These are phyloP conservation scores for Aspergillus hortae DNA, from an alignment of 2,329 filamentous ascomycete genomes.

Conservation along the genomic window DNA sequence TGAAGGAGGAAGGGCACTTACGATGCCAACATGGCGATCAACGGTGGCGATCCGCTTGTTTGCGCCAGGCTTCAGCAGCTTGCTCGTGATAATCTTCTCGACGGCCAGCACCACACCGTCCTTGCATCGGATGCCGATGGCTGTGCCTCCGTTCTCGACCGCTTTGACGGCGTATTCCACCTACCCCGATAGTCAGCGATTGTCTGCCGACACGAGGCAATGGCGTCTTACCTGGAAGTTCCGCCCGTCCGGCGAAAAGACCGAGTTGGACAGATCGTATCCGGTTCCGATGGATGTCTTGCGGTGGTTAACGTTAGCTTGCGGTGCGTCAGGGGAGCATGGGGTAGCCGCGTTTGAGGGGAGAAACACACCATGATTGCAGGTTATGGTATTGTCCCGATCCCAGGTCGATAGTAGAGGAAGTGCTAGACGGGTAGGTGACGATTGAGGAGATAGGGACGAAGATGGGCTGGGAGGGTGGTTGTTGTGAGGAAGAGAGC, in stretches of 20 bases:
- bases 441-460: not conserved
- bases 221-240: slow-evolving; percentile 77
- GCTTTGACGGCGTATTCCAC: slow-evolving; percentile 98
- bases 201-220: not conserved
- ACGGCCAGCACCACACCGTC: slow-evolving; percentile 94
- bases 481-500: not conserved
- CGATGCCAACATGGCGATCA: slow-evolving; percentile 88
- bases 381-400: not conserved
- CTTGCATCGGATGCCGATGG: slow-evolving; percentile 93
- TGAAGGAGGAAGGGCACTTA: slow-evolving; percentile 49
- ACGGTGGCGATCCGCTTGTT: slow-evolving; percentile 97
- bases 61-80: slow-evolving; percentile 87
- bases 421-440: not conserved
- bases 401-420: not conserved
- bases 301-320: not conserved
- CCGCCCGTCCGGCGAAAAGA: slow-evolving; percentile 97
- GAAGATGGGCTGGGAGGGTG: not conserved
- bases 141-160: slow-evolving; percentile 95
- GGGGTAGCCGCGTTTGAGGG: slow-evolving; percentile 13
- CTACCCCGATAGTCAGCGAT: slow-evolving; percentile 33
- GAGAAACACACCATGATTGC: slow-evolving; percentile 20
- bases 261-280: slow-evolving; percentile 98
- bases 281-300: slow-evolving; percentile 98
- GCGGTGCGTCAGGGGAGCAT: slow-evolving; percentile 5
- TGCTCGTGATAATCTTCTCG: slow-evolving; percentile 94